phyloP scores from a whole-genome alignment of 2,329 filamentous ascomycete genomes.

The Chaetomiaceae sp. region DNA sequence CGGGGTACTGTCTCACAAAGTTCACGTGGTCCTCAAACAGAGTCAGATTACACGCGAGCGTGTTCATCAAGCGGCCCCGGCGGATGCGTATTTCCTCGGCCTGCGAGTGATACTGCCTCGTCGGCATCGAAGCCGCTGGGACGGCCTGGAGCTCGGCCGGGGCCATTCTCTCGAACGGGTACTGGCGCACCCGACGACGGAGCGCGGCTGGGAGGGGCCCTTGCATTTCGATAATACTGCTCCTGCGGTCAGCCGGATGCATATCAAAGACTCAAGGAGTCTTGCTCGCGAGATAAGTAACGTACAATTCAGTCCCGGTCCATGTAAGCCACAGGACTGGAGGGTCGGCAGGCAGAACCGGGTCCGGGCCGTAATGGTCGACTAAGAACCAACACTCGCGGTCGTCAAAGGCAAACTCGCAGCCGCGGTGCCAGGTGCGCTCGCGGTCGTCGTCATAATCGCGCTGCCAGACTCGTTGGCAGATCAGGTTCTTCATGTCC shows the following conservation, averaged over 20 bases:
- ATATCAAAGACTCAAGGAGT: no score
- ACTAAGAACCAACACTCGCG: conserved; percentile 1
- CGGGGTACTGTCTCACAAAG: neutral
- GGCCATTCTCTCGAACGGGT: neutral
- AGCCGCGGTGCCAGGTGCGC: neutral
- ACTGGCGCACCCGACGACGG: neutral
- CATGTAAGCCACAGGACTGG: neutral
- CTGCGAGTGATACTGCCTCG: neutral
- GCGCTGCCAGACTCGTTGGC: neutral
- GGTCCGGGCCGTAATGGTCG: neutral
- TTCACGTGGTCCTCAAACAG: neutral
- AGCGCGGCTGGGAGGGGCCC: neutral
- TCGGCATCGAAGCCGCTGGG: neutral
- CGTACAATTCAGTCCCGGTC: conserved; percentile 5
- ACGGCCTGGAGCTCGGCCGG: no score
- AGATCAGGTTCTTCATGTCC: neutral
- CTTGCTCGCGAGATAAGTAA: neutral
- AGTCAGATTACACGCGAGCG: neutral
- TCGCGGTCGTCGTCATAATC: neutral
- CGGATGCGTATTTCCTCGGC: neutral
- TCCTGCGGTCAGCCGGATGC: neutral
- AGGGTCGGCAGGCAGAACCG: neutral
- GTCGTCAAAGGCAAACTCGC: neutral
- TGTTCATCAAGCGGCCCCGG: neutral
- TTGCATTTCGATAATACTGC: neutral